Evolutionary conservation across 306 rosid species (phyloP).

Genomic region (Cucurbita pepo): DNA sequence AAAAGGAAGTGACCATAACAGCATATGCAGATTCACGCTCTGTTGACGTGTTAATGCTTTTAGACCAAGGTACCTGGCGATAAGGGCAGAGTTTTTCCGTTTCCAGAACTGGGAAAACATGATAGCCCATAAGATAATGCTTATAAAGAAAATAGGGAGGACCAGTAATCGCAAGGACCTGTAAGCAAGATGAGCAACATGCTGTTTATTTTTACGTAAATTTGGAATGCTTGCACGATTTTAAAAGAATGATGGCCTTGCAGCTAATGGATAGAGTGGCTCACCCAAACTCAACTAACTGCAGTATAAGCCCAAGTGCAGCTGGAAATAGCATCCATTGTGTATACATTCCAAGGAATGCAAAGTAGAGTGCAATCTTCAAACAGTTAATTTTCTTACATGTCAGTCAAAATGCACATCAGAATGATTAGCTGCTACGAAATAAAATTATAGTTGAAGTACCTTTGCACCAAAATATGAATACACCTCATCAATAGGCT

Average conservation of each 20-base stretch:
- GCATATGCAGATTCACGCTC: neutral
- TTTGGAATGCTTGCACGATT: slow-evolving; percentile 9
- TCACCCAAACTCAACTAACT: slow-evolving; percentile 65
- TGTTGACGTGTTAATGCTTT: neutral
- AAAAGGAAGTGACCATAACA: neutral
- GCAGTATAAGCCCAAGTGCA: slow-evolving; percentile 58
- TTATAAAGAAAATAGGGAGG: slow-evolving; percentile 63
- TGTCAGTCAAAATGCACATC: slow-evolving; percentile 5
- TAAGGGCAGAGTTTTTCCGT: slow-evolving; percentile 79
- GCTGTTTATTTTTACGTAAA: neutral
- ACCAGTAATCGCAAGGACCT: slow-evolving; percentile 62
- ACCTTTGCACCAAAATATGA: slow-evolving; percentile 89
- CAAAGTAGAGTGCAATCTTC: slow-evolving; percentile 87
- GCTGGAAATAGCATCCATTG: slow-evolving; percentile 83
- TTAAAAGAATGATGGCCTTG: neutral
- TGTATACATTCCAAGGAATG: slow-evolving; percentile 96
- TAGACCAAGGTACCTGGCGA: slow-evolving; percentile 48
- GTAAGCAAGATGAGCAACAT: slow-evolving; percentile 11
- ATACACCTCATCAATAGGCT: slow-evolving; percentile 78
- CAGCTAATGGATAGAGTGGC: slow-evolving; percentile 12
- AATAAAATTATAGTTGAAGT: slow-evolving; percentile 6
- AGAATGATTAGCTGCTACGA: neutral
- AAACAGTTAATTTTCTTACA: slow-evolving; percentile 12
- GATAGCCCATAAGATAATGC: slow-evolving; percentile 73
- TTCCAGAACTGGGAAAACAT: slow-evolving; percentile 95